A percentile compares a stretch with the other conserved stretches of the same genome.
phyloP scores from a whole-genome alignment of 192 early-diverging fungal genomes.

The Umbelopsis vinacea region DNA sequence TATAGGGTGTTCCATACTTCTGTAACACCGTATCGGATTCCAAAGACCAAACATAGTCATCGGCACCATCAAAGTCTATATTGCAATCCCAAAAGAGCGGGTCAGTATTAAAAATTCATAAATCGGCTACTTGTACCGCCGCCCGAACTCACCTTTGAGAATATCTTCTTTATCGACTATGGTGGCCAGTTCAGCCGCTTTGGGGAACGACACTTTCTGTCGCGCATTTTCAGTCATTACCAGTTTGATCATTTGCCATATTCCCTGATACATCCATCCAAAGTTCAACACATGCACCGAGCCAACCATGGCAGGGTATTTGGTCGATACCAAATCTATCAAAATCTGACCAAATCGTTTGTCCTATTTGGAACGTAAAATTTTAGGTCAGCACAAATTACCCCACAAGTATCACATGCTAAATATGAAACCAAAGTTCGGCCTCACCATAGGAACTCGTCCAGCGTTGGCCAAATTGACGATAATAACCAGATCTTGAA shows the following conservation, averaged over 20 bases:
- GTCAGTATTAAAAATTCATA: no score
- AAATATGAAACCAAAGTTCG: background rate
- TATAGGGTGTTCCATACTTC: slow-evolving; percentile 22
- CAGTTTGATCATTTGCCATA: slow-evolving; percentile 50
- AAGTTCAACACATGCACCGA: slow-evolving; percentile 46
- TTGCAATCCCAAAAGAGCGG: no score
- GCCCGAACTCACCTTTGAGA: slow-evolving; percentile 33
- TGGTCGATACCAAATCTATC: slow-evolving; percentile 24
- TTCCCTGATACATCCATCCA: slow-evolving; percentile 52
- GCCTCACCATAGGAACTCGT: slow-evolving; percentile 23
- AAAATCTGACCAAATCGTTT: slow-evolving; percentile 28
- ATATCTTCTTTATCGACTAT: slow-evolving; percentile 39
- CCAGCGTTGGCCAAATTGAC: slow-evolving; percentile 37
- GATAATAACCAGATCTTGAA: slow-evolving; percentile 36
- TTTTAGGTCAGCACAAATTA: slow-evolving; percentile 21
- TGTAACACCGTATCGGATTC: slow-evolving; percentile 29
- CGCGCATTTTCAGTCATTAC: slow-evolving; percentile 43
- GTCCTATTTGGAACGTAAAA: slow-evolving; percentile 12
- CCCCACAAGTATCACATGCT: slow-evolving; percentile 15
- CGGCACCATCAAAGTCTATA: slow-evolving; percentile 32
- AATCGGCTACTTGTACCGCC: no score
- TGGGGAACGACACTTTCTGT: slow-evolving; percentile 39
- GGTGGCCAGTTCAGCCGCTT: slow-evolving; percentile 26
- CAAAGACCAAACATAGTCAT: slow-evolving; percentile 26
- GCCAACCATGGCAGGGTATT: slow-evolving; percentile 35